Percentiles rank a stretch among this genome's conserved stretches.
Evolutionary conservation across 805 yeast genomes (phyloP).

Genomic region (Sungouiozyma ichnusensis): DNA sequence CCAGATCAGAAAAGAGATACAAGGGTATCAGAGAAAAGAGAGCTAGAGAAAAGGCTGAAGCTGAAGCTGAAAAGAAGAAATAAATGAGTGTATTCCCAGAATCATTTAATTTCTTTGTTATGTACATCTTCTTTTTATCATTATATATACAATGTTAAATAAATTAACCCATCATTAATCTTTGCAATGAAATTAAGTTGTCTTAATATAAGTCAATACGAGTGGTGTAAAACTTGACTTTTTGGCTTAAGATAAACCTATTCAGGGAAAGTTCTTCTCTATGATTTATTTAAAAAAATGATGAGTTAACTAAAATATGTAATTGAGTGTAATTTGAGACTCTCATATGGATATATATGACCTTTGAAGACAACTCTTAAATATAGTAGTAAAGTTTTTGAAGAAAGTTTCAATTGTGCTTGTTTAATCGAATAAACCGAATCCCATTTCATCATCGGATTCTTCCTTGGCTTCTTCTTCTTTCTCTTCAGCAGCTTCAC

Average conservation of each 20-base stretch:
- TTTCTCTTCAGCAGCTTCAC: slow-evolving; percentile 51
- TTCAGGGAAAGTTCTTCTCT: not conserved
- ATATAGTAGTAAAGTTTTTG: slow-evolving; percentile 7
- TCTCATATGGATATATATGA: not conserved
- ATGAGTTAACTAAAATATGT: not conserved
- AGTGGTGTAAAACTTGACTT: no score
- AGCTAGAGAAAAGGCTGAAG: slow-evolving; percentile 94
- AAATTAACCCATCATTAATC: not conserved
- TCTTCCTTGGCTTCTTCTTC: slow-evolving; percentile 49
- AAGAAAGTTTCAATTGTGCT: slow-evolving; percentile 53
- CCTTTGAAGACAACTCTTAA: not conserved
- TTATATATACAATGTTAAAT: not conserved
- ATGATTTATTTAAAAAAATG: not conserved
- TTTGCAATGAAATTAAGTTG: not conserved
- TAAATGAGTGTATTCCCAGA: slow-evolving; percentile 26
- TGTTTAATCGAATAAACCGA: slow-evolving; percentile 77
- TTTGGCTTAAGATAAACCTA: no score
- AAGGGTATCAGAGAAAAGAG: slow-evolving; percentile 96
- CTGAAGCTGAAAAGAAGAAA: slow-evolving; percentile 99
- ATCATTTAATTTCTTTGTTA: not conserved
- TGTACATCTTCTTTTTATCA: not conserved
- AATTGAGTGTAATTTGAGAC: not conserved
- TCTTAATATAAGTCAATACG: no score
- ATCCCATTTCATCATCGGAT: slow-evolving; percentile 80
- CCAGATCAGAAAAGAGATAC: slow-evolving; percentile 89